These are phyloP conservation scores for Microdochium bolleyi DNA, from an alignment of 2,329 filamentous ascomycete genomes.

Conservation along the genomic window DNA sequence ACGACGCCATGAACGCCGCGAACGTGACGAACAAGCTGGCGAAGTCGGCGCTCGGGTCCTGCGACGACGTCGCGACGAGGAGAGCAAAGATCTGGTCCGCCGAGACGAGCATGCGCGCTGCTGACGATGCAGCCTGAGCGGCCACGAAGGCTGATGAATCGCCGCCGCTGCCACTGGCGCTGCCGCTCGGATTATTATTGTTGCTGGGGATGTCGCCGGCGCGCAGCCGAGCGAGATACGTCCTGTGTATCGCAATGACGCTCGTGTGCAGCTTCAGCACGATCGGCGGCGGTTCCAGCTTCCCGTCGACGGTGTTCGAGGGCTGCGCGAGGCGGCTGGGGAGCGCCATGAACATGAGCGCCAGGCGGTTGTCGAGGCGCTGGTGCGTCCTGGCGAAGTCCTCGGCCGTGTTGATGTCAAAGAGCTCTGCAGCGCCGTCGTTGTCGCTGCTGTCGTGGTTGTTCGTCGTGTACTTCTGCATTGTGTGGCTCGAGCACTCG, in stretches of 20 bases:
- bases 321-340: background rate
- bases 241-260: background rate
- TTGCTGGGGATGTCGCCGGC: too few species aligned
- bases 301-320: background rate
- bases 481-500: background rate
- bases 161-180: background rate
- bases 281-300: background rate
- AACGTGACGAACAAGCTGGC: background rate
- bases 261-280: constrained; percentile 1
- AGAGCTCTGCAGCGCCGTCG: background rate
- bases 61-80: background rate
- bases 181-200: too few species aligned
- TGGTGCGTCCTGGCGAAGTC: background rate
- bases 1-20: background rate
- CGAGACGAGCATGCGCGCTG: background rate
- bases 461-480: background rate
- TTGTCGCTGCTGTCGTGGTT: background rate
- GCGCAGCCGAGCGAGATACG: background rate
- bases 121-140: background rate
- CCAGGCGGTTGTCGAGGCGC: background rate
- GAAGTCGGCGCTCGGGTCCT: background rate
- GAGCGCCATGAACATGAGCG: background rate
- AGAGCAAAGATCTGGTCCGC: background rate
- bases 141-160: background rate
- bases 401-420: background rate